Evolutionary conservation across 2,329 filamentous ascomycete species (phyloP), one percentile per base, ranked within the genome.

Genomic region (Knoxdaviesia proteae): DNA sequence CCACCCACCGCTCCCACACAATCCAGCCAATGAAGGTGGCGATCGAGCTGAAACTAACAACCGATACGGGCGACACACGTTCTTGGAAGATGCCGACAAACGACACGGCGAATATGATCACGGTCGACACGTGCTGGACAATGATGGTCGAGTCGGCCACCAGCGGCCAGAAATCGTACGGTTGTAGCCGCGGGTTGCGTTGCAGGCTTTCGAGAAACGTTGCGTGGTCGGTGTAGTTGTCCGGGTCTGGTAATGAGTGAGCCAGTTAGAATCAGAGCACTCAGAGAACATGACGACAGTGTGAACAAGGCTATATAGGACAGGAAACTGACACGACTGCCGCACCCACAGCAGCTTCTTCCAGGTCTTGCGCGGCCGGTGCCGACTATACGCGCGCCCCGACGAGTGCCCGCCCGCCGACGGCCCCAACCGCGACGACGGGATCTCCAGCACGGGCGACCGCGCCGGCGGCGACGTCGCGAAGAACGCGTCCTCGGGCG

Each of bases 331-430:
- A 87, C 82, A 94, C 34, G 82, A 83, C 58, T 96, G 90, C 61
- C 93, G 94, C 54, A 98, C 87, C 90, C 90, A 98, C 44, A 98
- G 71, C 49, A 98, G 62, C 64, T 96, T 96, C 68, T 92, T 93
- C 83, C 88, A 96, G 7, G 74, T 74, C 54, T 78, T 83, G 49
- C 78, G 68, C 52, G 75, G 68, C 39, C 80, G 69, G 50, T 77
- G 82, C 40, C 74, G 44, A 32, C 42, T 46, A 39, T 64, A 49
- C 37, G 34, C 42, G 46, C 4, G 43, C 43, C 11, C 33, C 38
- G 33, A 39, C 41, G 40, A 34, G 58, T 7, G 38, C 3, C 38
- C 31, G 54, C 38, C 51, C 42, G 20, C 20, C 20, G 20, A 20
- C 20, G 20, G 20, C 20, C 20, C 20, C 20, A 20, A 20, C 20